phyloP scores from a whole-genome alignment of 176 grass and related monocot genomes.

The Oryza rufipogon region DNA sequence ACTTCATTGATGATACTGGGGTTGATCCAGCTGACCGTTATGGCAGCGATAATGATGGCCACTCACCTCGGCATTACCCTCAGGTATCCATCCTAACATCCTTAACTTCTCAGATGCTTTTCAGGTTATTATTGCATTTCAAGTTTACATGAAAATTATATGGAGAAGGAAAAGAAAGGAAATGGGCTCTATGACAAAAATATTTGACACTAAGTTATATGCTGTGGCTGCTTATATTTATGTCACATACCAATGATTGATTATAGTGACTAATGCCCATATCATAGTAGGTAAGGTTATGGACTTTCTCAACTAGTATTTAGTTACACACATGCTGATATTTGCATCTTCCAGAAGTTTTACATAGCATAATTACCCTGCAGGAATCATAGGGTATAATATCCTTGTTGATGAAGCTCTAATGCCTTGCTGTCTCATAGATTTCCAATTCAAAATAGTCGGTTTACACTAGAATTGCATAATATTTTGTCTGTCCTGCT shows the following conservation, averaged over 20 bases:
- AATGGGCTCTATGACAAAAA: background rate
- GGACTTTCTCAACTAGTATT: background rate
- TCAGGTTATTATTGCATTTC: background rate
- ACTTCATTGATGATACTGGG: slow-evolving; percentile 94
- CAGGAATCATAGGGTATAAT: background rate
- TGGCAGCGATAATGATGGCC: slow-evolving; percentile 80
- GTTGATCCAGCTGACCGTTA: slow-evolving; percentile 87
- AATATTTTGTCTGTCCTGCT: background rate
- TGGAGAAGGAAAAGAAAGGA: background rate
- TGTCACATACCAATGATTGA: background rate
- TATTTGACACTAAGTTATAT: background rate
- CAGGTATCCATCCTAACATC: slow-evolving; percentile 56
- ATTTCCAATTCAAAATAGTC: background rate
- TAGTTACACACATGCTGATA: slow-evolving; percentile 7
- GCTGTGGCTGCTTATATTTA: background rate
- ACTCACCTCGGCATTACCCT: slow-evolving; percentile 64
- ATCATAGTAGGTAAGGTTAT: background rate
- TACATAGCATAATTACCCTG: background rate
- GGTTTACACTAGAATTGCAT: background rate
- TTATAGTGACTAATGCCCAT: background rate
- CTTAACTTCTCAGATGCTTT: slow-evolving; percentile 3
- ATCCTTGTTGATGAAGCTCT: background rate
- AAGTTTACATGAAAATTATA: background rate
- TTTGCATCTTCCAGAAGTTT: background rate
- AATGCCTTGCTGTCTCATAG: background rate